A percentile compares a stretch with the other conserved stretches of the same genome.
phyloP scores from a whole-genome alignment of 148 eudicot genomes.

The Rhododendron griersonianum region DNA sequence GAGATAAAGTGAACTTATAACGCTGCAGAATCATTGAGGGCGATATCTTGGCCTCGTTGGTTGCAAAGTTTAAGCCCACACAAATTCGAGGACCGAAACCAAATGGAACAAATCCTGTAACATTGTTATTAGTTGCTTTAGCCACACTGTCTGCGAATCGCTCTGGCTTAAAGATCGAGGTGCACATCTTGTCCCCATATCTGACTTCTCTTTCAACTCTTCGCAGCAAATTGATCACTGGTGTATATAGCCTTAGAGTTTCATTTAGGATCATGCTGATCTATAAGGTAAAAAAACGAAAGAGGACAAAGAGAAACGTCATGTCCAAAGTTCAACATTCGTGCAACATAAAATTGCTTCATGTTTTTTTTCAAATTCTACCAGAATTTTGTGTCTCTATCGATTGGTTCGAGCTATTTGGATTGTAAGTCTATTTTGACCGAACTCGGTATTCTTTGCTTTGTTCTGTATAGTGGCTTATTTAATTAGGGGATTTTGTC shows the following conservation, averaged over 20 bases:
- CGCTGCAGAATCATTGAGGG: too few species aligned
- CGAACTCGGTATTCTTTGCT: too few species aligned
- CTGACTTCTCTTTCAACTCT: background rate
- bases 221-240: background rate
- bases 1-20: too few species aligned
- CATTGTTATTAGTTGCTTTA: background rate
- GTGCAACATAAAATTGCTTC: background rate
- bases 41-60: too few species aligned
- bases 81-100: background rate
- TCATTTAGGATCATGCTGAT: constrained; percentile 1
- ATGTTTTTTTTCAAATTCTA: background rate
- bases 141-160: constrained; percentile 4
- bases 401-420: background rate
- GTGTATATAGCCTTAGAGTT: background rate
- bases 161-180: constrained; percentile 7
- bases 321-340: background rate
- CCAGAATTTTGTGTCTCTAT: background rate
- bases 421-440: background rate
- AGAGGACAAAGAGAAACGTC: background rate
- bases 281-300: background rate
- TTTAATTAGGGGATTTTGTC: too few species aligned
- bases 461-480: too few species aligned
- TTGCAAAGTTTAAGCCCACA: constrained; percentile 2
- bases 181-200: constrained; percentile 11
- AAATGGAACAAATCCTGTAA: background rate